phyloP scores from a whole-genome alignment of 306 rosid genomes.

The Cucurbita moschata region DNA sequence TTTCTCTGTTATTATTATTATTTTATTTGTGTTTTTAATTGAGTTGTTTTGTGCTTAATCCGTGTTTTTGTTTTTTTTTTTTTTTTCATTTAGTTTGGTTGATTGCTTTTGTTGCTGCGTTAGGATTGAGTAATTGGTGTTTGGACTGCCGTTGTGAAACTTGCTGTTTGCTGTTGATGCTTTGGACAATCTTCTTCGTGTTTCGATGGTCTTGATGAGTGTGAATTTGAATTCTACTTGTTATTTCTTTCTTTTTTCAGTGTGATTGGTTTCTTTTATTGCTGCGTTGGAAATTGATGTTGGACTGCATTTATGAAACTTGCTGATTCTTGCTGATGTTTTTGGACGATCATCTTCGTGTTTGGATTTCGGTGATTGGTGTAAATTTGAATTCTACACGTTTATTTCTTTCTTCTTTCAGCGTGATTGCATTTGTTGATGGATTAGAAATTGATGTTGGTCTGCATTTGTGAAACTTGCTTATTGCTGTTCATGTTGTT shows the following conservation, averaged over 20 bases:
- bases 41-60: neutral
- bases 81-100: neutral
- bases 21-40: neutral
- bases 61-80: neutral
- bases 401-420: neutral
- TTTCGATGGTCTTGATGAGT: neutral
- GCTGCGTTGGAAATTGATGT: neutral
- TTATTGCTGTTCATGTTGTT: neutral
- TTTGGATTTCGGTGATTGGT: neutral
- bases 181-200: neutral
- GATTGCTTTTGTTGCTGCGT: neutral
- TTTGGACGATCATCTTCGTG: neutral
- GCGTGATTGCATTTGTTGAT: neutral
- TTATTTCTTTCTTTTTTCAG: neutral
- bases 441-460: neutral
- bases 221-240: neutral
- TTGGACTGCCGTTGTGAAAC: neutral
- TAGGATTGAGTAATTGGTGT: neutral
- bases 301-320: neutral
- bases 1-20: neutral
- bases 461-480: neutral
- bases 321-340: neutral
- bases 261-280: neutral
- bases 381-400: neutral
- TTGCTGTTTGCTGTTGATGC: neutral